These are phyloP conservation scores for Boletus subparvulus DNA, from an alignment of 768 basidiomycete genomes.

Conservation along the genomic window DNA sequence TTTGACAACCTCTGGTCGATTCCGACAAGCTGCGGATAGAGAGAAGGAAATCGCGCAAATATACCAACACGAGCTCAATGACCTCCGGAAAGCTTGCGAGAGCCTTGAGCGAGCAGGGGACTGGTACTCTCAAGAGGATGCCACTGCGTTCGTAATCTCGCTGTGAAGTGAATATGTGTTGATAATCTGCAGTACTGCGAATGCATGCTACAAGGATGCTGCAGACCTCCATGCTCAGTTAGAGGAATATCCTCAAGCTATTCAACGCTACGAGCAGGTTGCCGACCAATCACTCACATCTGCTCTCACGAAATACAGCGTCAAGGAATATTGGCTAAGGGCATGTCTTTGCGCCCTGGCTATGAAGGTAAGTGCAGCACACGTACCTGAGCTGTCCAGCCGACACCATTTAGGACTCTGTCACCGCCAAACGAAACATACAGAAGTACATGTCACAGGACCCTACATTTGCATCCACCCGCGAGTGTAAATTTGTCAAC, in stretches of 20 bases:
- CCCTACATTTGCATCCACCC: slow-evolving; percentile 78
- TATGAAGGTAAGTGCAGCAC: slow-evolving; percentile 61
- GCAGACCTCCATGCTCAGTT: slow-evolving; percentile 93
- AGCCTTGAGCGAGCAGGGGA: slow-evolving; percentile 91
- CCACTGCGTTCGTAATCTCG: slow-evolving; percentile 71
- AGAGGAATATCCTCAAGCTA: slow-evolving; percentile 81
- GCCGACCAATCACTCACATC: slow-evolving; percentile 80
- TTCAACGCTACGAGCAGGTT: slow-evolving; percentile 87
- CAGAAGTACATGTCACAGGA: slow-evolving; percentile 79
- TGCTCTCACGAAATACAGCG: slow-evolving; percentile 93
- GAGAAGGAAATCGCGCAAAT: slow-evolving; percentile 98
- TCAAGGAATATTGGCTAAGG: slow-evolving; percentile 96
- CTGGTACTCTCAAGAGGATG: slow-evolving; percentile 98
- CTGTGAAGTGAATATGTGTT: not conserved
- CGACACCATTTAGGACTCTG: slow-evolving; percentile 61
- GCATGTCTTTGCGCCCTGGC: slow-evolving; percentile 87
- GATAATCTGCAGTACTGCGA: slow-evolving; percentile 71
- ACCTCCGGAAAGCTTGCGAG: slow-evolving; percentile 85
- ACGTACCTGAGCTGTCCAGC: not conserved
- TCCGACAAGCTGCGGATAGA: slow-evolving; percentile 95
- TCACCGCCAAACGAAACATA: slow-evolving; percentile 80
- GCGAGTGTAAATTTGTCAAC: slow-evolving; percentile 87
- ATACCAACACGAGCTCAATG: slow-evolving; percentile 77
- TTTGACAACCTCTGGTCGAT: slow-evolving; percentile 81
- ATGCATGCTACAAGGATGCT: slow-evolving; percentile 93